These are phyloP conservation scores for Lasiosphaeriaceae sp. DNA, from an alignment of 495 filamentous ascomycete genomes.

Conservation along the genomic window DNA sequence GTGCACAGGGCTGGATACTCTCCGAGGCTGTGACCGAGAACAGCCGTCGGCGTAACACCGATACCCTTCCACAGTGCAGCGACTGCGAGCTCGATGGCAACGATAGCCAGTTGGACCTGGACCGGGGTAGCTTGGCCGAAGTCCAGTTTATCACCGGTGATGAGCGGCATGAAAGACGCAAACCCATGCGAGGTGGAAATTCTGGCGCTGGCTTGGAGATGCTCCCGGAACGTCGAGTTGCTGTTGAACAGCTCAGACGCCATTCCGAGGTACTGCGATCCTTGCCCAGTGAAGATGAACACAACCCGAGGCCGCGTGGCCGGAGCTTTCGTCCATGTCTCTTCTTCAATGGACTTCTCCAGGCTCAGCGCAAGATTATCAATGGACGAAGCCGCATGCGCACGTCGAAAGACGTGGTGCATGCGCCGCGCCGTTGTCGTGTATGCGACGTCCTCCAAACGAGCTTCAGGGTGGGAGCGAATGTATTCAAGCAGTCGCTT, in stretches of 20 bases:
- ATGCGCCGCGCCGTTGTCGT: constrained; percentile 69
- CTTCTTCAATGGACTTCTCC: neutral
- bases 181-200: constrained; percentile 59
- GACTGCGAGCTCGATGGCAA: constrained; percentile 76
- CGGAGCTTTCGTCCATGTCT: neutral
- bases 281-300: constrained; percentile 60
- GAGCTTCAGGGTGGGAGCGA: constrained; percentile 25
- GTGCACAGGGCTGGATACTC: constrained; percentile 71
- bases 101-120: constrained; percentile 68
- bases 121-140: constrained; percentile 60
- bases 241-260: constrained; percentile 62
- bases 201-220: constrained; percentile 60
- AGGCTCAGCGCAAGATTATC: neutral
- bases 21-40: constrained; percentile 75
- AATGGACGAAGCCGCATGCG: constrained; percentile 18
- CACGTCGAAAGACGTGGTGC: constrained; percentile 57
- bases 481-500: constrained; percentile 34
- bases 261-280: constrained; percentile 58
- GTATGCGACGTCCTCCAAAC: constrained; percentile 56
- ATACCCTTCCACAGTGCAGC: constrained; percentile 70
- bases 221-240: constrained; percentile 56
- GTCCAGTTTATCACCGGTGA: constrained; percentile 53
- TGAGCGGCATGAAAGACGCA: constrained; percentile 57
- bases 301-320: constrained; percentile 31
- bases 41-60: constrained; percentile 67